Evolutionary conservation across 2,329 filamentous ascomycete species (phyloP).

Genomic region (Ascochyta koolunga): DNA sequence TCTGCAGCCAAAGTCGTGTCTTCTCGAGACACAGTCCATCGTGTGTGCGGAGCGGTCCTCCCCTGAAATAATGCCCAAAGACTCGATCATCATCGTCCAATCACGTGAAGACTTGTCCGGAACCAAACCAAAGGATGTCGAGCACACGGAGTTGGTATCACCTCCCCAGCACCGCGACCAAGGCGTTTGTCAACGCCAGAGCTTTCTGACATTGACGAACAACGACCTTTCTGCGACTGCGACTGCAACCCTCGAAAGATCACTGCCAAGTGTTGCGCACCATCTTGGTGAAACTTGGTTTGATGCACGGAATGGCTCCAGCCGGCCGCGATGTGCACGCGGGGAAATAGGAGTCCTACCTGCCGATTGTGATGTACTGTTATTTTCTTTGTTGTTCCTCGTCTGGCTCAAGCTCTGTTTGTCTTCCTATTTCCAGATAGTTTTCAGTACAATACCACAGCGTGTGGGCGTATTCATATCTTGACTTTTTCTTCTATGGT

Average conservation of each 20-base stretch:
- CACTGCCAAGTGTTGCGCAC: constrained; percentile 25
- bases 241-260: constrained; percentile 15
- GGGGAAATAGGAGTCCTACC: too few species aligned
- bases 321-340: too few species aligned
- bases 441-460: too few species aligned
- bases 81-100: constrained; percentile 22
- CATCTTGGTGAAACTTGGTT: constrained; percentile 2
- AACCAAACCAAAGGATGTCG: neutral
- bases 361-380: too few species aligned
- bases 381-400: too few species aligned
- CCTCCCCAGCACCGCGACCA: constrained; percentile 43
- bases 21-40: neutral
- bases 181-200: constrained; percentile 44
- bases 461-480: too few species aligned
- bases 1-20: neutral
- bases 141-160: constrained; percentile 8
- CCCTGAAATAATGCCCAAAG: neutral
- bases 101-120: constrained; percentile 19
- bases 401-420: too few species aligned
- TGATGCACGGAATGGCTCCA: too few species aligned
- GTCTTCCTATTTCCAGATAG: too few species aligned
- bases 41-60: too few species aligned
- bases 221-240: constrained; percentile 43
- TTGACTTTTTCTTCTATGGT: too few species aligned
- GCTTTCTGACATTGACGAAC: constrained; percentile 32